A percentile compares a stretch with the other conserved stretches of the same genome.
phyloP scores from a whole-genome alignment of 106 monocot genomes.

The Vanilla planifolia region DNA sequence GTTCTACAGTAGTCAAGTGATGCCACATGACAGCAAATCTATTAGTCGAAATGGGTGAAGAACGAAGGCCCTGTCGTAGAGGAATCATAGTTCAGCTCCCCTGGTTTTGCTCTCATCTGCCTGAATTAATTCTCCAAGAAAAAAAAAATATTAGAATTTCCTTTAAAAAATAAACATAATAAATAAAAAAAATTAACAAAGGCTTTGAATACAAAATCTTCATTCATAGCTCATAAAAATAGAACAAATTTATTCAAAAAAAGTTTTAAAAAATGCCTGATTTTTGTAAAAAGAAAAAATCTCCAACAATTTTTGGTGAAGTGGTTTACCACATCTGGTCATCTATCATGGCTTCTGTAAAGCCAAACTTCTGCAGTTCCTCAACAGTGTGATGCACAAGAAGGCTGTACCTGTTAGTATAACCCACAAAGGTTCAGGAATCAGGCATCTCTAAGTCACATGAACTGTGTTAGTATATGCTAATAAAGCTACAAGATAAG shows the following conservation, averaged over 20 bases:
- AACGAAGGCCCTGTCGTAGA: conserved; percentile 41
- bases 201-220: too few relatives aligned
- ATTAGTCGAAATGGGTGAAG: conserved; percentile 40
- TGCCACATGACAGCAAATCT: too few relatives aligned
- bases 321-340: conserved; percentile 77
- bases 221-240: too few relatives aligned
- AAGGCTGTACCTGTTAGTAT: conserved; percentile 67
- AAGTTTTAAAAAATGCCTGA: too few relatives aligned
- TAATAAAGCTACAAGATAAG: too few relatives aligned
- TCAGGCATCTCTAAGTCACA: too few relatives aligned
- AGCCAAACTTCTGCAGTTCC: conserved; percentile 65
- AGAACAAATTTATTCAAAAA: too few relatives aligned
- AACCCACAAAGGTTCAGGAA: background rate
- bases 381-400: conserved; percentile 80
- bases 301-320: background rate
- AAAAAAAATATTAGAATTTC: too few relatives aligned
- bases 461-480: too few relatives aligned
- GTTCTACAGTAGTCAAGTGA: too few relatives aligned
- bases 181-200: background rate
- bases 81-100: conserved; percentile 62
- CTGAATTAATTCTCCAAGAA: conserved; percentile 11
- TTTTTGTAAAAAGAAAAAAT: background rate
- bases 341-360: conserved; percentile 74
- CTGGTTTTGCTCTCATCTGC: conserved; percentile 57
- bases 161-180: too few relatives aligned